phyloP scores from a whole-genome alignment of 1,139 yeast species.

The Nakaseomyces delphensis region DNA sequence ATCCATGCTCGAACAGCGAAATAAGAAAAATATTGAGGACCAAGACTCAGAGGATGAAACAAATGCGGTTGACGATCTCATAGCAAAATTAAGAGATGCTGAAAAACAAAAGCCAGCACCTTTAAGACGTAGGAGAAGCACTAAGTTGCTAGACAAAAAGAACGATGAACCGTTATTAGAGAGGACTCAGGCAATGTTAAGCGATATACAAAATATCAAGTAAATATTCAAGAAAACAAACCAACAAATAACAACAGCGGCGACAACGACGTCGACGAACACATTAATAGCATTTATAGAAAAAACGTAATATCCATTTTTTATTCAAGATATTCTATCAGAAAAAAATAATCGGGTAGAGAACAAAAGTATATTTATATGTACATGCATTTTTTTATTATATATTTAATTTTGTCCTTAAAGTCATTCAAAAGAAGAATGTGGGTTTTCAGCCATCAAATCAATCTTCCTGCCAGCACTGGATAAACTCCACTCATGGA shows the following conservation, averaged over 20 bases:
- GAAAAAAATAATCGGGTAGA: neutral
- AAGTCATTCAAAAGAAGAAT: neutral
- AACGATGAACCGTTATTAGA: slow-evolving; percentile 12
- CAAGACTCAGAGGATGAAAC: slow-evolving; percentile 18
- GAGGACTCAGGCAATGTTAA: slow-evolving; percentile 22
- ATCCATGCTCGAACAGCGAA: slow-evolving; percentile 44
- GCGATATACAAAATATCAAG: slow-evolving; percentile 19
- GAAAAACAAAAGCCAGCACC: slow-evolving; percentile 14
- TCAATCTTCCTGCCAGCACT: slow-evolving; percentile 41
- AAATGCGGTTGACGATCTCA: slow-evolving; percentile 23
- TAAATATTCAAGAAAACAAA: neutral
- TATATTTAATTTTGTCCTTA: neutral
- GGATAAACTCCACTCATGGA: slow-evolving; percentile 51
- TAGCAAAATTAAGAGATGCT: slow-evolving; percentile 23
- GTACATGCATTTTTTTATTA: neutral
- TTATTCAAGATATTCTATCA: neutral
- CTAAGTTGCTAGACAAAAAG: slow-evolving; percentile 7
- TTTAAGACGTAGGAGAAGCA: slow-evolving; percentile 17
- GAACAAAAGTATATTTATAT: neutral
- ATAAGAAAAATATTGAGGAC: slow-evolving; percentile 18
- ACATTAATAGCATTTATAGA: neutral
- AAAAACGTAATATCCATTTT: too few species aligned
- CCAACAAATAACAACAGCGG: neutral
- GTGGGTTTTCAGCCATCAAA: slow-evolving; percentile 40
- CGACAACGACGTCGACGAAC: too few species aligned